A percentile compares a stretch with the other conserved stretches of the same genome.
Evolutionary conservation across 805 yeast species (phyloP).

Genomic region (Lipomyces starkeyi): DNA sequence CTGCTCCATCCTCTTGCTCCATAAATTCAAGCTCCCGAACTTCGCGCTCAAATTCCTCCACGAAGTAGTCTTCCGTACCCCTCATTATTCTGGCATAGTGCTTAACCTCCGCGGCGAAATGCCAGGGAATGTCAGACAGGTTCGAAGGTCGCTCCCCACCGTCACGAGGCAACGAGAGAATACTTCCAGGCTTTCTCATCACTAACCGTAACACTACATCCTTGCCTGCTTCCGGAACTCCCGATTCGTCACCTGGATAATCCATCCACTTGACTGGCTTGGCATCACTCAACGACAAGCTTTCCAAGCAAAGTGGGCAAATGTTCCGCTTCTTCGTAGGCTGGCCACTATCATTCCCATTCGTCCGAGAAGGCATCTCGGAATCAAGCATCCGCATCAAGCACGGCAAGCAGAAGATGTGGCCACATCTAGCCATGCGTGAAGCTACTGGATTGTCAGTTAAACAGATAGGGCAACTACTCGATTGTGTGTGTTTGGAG

Average conservation of each 20-base stretch:
- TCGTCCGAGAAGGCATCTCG: slow-evolving; percentile 47
- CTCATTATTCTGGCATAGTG: slow-evolving; percentile 71
- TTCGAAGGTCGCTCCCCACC: slow-evolving; percentile 33
- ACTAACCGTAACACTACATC: slow-evolving; percentile 69
- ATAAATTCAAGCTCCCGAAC: slow-evolving; percentile 58
- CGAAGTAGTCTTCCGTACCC: slow-evolving; percentile 62
- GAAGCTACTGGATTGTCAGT: slow-evolving; percentile 88
- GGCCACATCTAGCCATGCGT: slow-evolving; percentile 95
- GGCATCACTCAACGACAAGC: slow-evolving; percentile 59
- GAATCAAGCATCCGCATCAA: slow-evolving; percentile 71
- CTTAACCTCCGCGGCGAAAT: slow-evolving; percentile 48
- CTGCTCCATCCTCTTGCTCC: slow-evolving; percentile 60
- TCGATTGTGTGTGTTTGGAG: slow-evolving; percentile 63
- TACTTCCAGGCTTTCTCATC: slow-evolving; percentile 56
- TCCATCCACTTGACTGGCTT: slow-evolving; percentile 65
- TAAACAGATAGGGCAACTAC: slow-evolving; percentile 89
- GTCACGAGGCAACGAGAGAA: slow-evolving; percentile 59
- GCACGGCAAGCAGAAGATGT: slow-evolving; percentile 85
- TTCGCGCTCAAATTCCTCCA: slow-evolving; percentile 65
- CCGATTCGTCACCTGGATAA: slow-evolving; percentile 59
- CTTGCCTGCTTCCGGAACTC: slow-evolving; percentile 61
- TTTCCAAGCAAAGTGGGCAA: slow-evolving; percentile 81
- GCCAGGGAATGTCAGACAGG: slow-evolving; percentile 62
- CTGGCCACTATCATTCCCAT: slow-evolving; percentile 4
- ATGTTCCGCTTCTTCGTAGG: slow-evolving; percentile 56